Evolutionary conservation across 148 eudicot species (phyloP), one percentile per base, ranked within the genome.

Genomic region (Diospyros kaki): DNA sequence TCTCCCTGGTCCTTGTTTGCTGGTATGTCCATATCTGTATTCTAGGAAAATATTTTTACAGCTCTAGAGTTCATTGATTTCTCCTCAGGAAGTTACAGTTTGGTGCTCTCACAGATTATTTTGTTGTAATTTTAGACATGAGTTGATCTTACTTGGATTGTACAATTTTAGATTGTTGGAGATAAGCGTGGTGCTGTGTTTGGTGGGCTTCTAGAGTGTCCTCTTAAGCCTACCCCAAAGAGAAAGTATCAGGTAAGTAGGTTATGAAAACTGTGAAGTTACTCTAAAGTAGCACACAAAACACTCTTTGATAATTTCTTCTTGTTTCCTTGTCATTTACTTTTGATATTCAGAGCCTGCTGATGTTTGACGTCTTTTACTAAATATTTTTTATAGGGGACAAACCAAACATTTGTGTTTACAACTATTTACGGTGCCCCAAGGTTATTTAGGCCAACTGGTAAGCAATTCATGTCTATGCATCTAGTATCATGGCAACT

Each of bases 121-220:
- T 53, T 74, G 41, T 79, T 43, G 14, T 46, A 48, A 64, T 2
- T 46, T 46, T 56, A 48, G 50, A 44, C 58, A 38, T 39, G 76
- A 66, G 45, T 58, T 73, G 52, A 75, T 48, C 52, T 68, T 15
- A 75, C 67, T 76, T 58, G 6, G 44, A 12, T 58, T 75, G 17
- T 38, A 40, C 40, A 50, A 59, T 78, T 77, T 65, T 75, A 95
- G 99, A 87, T 95, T 80, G 87, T 83, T 45, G 97, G 99, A 73
- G 99, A 95, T 78, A 89, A 72, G 82, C 86, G 88, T 84, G 99
- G 99, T 76, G 91, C 97, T 64, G 82, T 93, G 54, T 91, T 95
- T 82, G 99, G 99, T 74, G 99, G 99, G 78, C 84, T 95, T 54
- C 83, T 95, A 65, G 93, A 95, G 52, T 79, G 94, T 73, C 99